Evolutionary conservation across 805 yeast genomes (phyloP), one percentile per base, ranked within the genome.

Genomic region (Yamadazyma philogaea): DNA sequence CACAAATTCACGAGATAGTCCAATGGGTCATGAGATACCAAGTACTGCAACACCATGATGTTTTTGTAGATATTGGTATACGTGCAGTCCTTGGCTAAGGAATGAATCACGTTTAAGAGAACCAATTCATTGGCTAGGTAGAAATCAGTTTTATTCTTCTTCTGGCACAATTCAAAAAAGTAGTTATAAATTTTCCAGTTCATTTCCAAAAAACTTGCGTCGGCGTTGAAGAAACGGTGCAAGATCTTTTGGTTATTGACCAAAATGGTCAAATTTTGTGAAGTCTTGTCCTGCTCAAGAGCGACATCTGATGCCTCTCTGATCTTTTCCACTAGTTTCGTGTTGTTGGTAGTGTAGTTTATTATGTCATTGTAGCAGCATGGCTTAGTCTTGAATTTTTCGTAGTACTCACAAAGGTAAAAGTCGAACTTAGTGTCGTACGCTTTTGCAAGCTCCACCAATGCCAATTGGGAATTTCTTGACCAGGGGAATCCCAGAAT

Each of bases 1-100:
- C 93, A 86, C 7, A 87, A 61, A 41, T 81, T 72, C 16, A 86
- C 64, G 52, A 80, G 82, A 56, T 81, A 87, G 55, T 90, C 90
- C 47, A 82, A 79, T n/a, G 75, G 74, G 56, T 89, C 96, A 7
- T 63, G 56, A 7, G 52, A 35, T 10, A 75, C 64, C 2, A 82
- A 77, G 14, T 69, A 59, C 53, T 85, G 88, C n/a, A 90, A 63
- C 4, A 84, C 59, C 1, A 76, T 52, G 7, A 83, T 66, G 6
- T 78, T 67, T 20, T 70, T 68, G 26, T 61, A 43, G 2, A 64
- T 46, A 20, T 49, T 52, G 15, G 44, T 2, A 50, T 49, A 27
- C 61, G 57, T 12, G 12, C 3, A 1, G 62, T 60, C 54, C 1
- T 39, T 17, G 3, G 41, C 16, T 22, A 60, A 48, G 18, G 52